Evolutionary conservation across 208 protist genomes (phyloP).

Genomic region (Trypanosoma cruzi): DNA sequence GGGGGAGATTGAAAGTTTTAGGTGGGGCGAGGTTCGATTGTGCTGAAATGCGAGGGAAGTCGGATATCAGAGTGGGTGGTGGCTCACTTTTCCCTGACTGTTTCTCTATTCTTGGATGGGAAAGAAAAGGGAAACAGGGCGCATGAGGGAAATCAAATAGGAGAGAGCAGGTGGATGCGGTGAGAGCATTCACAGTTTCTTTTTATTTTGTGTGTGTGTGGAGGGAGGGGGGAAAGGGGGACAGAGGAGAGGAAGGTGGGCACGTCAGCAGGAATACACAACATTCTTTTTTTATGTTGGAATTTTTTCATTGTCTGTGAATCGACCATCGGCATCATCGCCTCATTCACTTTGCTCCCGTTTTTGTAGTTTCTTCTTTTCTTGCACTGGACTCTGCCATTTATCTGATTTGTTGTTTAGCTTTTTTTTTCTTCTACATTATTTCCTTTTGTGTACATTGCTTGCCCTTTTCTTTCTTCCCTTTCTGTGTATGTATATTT

Average conservation of each 20-base stretch:
- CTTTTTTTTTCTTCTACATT: constrained; percentile 1
- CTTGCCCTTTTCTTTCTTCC: constrained; percentile 4
- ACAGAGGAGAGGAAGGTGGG: no score
- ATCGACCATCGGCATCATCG: not conserved
- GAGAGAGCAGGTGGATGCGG: not conserved
- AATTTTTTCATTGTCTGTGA: not conserved
- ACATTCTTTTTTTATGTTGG: not conserved
- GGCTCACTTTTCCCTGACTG: no score
- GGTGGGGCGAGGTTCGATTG: no score
- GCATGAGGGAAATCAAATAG: not conserved
- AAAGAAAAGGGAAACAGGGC: not conserved
- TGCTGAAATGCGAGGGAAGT: no score
- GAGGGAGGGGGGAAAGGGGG: not conserved
- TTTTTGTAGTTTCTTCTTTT: constrained; percentile 10
- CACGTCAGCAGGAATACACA: not conserved
- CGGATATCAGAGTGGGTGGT: no score
- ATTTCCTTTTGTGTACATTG: not conserved
- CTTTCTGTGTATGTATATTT: not conserved
- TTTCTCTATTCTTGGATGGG: no score
- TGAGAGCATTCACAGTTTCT: not conserved
- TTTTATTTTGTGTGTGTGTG: not conserved
- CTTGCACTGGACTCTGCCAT: not conserved
- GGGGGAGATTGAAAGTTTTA: no score
- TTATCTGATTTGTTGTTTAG: not conserved
- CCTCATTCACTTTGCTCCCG: not conserved